Conservation (phyloP, 495 filamentous ascomycete genomes). For the Lindgomyces ingoldianus region DNA sequence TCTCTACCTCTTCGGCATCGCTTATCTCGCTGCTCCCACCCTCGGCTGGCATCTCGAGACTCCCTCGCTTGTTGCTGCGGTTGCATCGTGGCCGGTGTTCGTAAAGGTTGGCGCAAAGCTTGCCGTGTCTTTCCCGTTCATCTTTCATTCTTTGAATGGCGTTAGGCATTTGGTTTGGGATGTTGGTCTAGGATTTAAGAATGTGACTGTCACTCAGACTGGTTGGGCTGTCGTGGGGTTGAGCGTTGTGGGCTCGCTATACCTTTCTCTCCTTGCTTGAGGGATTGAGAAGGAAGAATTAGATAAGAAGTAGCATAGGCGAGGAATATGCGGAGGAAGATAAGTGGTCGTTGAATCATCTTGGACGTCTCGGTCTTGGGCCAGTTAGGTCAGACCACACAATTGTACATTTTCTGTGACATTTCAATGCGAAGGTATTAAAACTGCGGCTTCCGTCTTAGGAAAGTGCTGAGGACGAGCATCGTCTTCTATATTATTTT, state of each 20-base stretch:
- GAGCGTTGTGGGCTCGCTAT: slow-evolving; percentile 10
- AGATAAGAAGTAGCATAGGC: background rate
- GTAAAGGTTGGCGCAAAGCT: slow-evolving; percentile 75
- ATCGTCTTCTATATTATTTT: too few species aligned
- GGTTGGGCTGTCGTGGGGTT: slow-evolving; percentile 73
- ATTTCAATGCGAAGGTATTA: background rate
- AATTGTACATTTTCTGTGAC: slow-evolving; percentile 16
- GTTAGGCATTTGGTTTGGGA: slow-evolving; percentile 91
- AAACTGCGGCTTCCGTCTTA: too few species aligned
- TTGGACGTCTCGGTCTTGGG: background rate
- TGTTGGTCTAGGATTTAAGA: slow-evolving; percentile 65
- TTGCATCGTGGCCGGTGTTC: slow-evolving; percentile 68
- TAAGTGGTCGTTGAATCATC: background rate
- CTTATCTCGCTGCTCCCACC: slow-evolving; percentile 79
- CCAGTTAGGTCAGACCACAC: background rate
- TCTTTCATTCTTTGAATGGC: slow-evolving; percentile 84
- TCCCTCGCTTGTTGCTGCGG: slow-evolving; percentile 72
- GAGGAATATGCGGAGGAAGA: background rate
- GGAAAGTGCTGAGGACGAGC: too few species aligned
- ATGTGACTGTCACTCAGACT: slow-evolving; percentile 68
- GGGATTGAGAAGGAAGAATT: background rate
- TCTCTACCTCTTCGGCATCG: slow-evolving; percentile 79
- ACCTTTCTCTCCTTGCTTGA: slow-evolving; percentile 15
- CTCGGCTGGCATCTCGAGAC: slow-evolving; percentile 85
- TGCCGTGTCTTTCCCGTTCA: slow-evolving; percentile 75